Evolutionary conservation across 805 yeast species (phyloP).

Genomic region (Kuraishia hungarica): DNA sequence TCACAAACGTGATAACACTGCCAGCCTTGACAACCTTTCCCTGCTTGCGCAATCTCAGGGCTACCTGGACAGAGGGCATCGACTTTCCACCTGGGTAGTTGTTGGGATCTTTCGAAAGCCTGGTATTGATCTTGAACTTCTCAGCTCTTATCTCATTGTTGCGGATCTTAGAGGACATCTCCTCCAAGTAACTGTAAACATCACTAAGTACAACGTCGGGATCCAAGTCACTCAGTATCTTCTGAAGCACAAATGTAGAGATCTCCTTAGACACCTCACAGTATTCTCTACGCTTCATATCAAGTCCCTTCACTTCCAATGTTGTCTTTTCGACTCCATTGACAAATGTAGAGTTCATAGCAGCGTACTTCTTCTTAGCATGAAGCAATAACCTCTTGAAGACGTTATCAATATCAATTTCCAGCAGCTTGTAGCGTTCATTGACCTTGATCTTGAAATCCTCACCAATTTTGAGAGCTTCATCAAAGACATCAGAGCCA

Average conservation of each 20-base stretch:
- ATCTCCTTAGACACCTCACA: conserved; percentile 89
- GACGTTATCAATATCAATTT: conserved; percentile 91
- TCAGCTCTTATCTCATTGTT: conserved; percentile 54
- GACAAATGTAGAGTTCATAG: conserved; percentile 50
- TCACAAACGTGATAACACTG: conserved; percentile 80
- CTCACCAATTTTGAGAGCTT: conserved; percentile 77
- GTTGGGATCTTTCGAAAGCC: conserved; percentile 79
- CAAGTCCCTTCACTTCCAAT: conserved; percentile 92
- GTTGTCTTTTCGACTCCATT: conserved; percentile 47
- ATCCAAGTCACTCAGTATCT: conserved; percentile 63
- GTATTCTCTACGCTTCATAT: conserved; percentile 94
- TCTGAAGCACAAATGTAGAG: conserved; percentile 65
- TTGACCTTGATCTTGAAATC: conserved; percentile 81
- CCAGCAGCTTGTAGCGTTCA: conserved; percentile 78
- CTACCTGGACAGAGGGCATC: conserved; percentile 87
- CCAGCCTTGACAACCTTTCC: conserved; percentile 88
- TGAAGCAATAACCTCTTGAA: conserved; percentile 78
- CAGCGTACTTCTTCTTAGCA: conserved; percentile 98
- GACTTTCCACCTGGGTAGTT: conserved; percentile 75
- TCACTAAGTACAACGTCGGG: conserved; percentile 68
- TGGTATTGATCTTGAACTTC: conserved; percentile 76
- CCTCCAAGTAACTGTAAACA: conserved; percentile 64
- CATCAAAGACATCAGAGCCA: conserved; percentile 56
- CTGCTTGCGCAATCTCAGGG: conserved; percentile 65
- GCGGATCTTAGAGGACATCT: conserved; percentile 46